Evolutionary conservation across 139 green algal species (phyloP), one percentile per base, ranked within the genome.

Genomic region (Chlorokybus atmophyticus): DNA sequence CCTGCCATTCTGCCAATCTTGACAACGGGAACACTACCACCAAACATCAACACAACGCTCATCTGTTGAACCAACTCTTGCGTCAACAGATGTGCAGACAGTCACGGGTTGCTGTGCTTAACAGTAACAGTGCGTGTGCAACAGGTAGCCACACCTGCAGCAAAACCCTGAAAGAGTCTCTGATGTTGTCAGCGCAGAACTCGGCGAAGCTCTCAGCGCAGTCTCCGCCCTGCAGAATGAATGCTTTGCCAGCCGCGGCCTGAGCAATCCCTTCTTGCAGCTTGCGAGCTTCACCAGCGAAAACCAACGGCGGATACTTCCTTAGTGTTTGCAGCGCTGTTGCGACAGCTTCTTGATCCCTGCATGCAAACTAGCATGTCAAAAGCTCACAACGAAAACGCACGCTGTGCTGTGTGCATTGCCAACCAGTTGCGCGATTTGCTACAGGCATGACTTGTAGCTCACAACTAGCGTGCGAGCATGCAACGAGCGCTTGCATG

Each of bases 1-100:
- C 92, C 92, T 4, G 92, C 92, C 75, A 99, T 93, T 60, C 92
- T 83, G 5, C 92, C 92, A 29, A 99, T 77, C 83, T 99, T 99
- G 7, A 97, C 80, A 3, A 98, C 78, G 2, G 92, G 92, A 55
- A 98, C 76, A 42, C 83, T 84, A 14, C 85, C 87, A 25, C 88
- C 90, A 53, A 92, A 99, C 67, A 90, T 95, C 52, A 96, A 73
- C 7, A 99, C 83, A 3, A 95, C 80, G 26, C 75, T 74, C 90
- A 97, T 99, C 65, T n/a, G n/a, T n/a, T n/a, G n/a, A n/a, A n/a
- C n/a, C n/a, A n/a, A n/a, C n/a, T n/a, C 95, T 83, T 17, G n/a
- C n/a, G n/a, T n/a, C n/a, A n/a, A n/a, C n/a, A n/a, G n/a, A n/a
- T 44, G 38, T 17, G 17, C 38, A 44, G 38, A 17, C 38, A 44